Base-by-base conservation (phyloP, 2,329 filamentous ascomycete species). In the Diaporthe ilicicola region DNA sequence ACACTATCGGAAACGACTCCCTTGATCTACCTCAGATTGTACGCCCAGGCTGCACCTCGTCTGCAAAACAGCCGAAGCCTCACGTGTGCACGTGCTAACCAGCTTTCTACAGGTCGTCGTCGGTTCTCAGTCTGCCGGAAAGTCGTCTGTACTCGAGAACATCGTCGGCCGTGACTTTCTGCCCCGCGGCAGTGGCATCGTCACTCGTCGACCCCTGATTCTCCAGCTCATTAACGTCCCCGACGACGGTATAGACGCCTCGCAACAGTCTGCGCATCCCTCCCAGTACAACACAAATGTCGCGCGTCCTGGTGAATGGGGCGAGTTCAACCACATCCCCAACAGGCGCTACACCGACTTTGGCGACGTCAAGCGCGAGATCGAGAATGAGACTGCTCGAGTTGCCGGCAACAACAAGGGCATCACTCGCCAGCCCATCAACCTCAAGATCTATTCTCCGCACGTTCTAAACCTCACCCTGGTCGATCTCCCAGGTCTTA, bases 291-390 rank as follows among this genome's bases (percentile, higher is more conserved):
- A 73, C 29, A 91, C 93, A 53, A 93, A 90, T 73, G 91, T 94
- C 76, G 87, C 88, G 72, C 84, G 87, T 70, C 88, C 87, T 75
- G 88, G 86, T 80, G 96, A 99, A 83, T 99, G 97, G 94, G 96
- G 95, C 86, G 96, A 99, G 87, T 99, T 99, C 84, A 87, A 99
- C 74, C 96, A 99, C 83, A 93, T 99, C 74, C 95, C 96, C 24
- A 96, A 95, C 77, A 94, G 98, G 84, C 98, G 98, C 84, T 98
- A 97, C 86, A 91, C 91, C 84, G 96, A 99, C 85, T 99, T 99
- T 86, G 93, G 94, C 87, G 97, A 98, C 87, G 97, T 99, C 78
- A 91, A 96, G 77, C 96, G 98, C 71, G 96, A 99, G 85, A 99
- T 99, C 81, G 93, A 95, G 76, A 92, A 94, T 78, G 96, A 99